Evolutionary conservation across 176 grass and related monocot genomes (phyloP).

Genomic region (Lolium multiflorum): DNA sequence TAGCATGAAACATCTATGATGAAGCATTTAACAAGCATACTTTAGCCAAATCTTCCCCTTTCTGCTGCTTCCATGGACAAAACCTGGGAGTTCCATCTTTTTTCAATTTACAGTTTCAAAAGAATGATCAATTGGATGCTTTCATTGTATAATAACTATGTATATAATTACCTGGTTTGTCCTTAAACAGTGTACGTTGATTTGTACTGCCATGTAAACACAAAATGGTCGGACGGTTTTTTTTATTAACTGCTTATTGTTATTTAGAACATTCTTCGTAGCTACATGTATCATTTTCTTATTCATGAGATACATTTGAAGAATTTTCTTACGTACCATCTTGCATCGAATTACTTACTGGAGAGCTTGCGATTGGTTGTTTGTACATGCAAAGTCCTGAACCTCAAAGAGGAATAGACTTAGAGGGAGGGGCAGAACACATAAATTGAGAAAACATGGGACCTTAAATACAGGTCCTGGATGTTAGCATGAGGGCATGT

Average conservation of each 20-base stretch:
- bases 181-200: neutral
- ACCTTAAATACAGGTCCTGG: neutral
- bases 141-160: neutral
- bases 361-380: neutral
- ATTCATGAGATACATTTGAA: constrained; percentile 20
- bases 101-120: neutral
- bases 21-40: constrained; percentile 10
- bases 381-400: neutral
- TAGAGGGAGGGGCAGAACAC: constrained; percentile 12
- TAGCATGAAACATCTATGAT: neutral
- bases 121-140: neutral
- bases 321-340: neutral
- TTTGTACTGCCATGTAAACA: constrained; percentile 6
- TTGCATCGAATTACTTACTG: neutral
- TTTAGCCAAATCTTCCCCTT: neutral
- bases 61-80: neutral
- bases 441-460: constrained; percentile 1
- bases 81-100: neutral
- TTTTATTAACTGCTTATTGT: neutral
- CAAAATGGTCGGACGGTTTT: neutral
- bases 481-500: neutral
- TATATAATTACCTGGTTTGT: neutral
- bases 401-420: neutral
- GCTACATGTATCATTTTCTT: neutral
- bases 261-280: neutral